These are phyloP conservation scores for Phytopythium aichiense DNA, from an alignment of 352 stramenopile genomes.

Conservation along the genomic window DNA sequence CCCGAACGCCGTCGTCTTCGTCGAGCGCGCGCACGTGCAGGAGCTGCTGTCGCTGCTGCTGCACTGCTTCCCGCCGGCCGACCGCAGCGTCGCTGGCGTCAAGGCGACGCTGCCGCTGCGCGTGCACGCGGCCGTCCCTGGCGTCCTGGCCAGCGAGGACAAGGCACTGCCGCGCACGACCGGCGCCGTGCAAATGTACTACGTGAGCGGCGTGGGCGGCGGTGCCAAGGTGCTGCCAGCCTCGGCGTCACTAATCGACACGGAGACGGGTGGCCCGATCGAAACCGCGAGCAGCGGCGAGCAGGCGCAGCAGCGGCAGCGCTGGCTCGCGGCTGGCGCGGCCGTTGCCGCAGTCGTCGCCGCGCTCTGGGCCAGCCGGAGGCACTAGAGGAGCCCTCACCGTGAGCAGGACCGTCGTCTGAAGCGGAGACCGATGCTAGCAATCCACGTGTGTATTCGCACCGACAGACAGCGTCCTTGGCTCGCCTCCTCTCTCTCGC, in stretches of 20 bases:
- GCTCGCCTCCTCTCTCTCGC: too few species aligned
- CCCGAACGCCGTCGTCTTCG: slow-evolving; percentile 96
- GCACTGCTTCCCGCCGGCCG: slow-evolving; percentile 34
- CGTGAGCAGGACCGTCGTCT: background rate
- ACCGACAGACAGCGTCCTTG: background rate
- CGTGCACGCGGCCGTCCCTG: slow-evolving; percentile 6
- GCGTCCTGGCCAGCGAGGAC: slow-evolving; percentile 11
- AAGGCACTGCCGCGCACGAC: slow-evolving; percentile 16
- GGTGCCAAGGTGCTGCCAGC: slow-evolving; percentile 34
- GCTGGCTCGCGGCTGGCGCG: background rate
- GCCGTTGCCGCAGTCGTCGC: background rate
- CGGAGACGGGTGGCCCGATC: slow-evolving; percentile 27
- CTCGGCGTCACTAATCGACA: slow-evolving; percentile 47
- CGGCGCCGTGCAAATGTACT: slow-evolving; percentile 57
- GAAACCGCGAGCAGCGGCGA: slow-evolving; percentile 1
- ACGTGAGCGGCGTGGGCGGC: slow-evolving; percentile 57
- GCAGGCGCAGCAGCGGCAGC: background rate
- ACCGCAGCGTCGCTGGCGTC: slow-evolving; percentile 8
- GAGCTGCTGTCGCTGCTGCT: slow-evolving; percentile 58
- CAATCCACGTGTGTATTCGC: background rate
- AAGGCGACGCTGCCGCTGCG: slow-evolving; percentile 27
- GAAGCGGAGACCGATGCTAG: background rate
- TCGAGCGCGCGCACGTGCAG: slow-evolving; percentile 64
- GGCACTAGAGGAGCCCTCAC: background rate
- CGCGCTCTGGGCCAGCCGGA: background rate